Conservation (phyloP, 129 eudicot genomes). For the Rutidosis leptorrhynchoides region DNA sequence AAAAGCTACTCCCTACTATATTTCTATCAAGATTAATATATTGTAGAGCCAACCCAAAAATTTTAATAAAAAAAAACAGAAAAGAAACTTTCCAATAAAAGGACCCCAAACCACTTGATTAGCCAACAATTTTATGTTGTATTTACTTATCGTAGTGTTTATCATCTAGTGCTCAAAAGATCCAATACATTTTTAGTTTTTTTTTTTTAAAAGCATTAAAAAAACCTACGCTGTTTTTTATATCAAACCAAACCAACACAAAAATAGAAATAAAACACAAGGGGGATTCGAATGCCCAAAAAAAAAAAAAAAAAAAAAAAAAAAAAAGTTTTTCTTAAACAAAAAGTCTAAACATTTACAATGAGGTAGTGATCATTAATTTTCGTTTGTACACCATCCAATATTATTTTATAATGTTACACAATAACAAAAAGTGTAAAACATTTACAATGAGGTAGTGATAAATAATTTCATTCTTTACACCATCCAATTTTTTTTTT, state of each 20-base stretch:
- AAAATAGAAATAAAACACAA: not conserved
- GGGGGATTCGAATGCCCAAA: too few species aligned
- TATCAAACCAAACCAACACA: not conserved
- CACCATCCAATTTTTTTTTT: too few species aligned
- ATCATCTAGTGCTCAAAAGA: constrained; percentile 16
- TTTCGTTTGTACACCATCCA: too few species aligned
- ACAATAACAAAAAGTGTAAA: too few species aligned
- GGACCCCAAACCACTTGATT: constrained; percentile 23
- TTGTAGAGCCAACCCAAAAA: not conserved
- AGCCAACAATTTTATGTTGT: constrained; percentile 7
- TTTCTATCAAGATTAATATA: not conserved
- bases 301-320: too few species aligned
- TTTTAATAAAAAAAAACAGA: not conserved
- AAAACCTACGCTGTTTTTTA: not conserved
- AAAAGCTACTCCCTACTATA: too few species aligned
- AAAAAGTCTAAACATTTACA: too few species aligned
- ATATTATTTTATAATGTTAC: too few species aligned
- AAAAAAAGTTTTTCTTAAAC: too few species aligned
- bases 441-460: too few species aligned
- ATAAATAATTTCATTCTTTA: too few species aligned
- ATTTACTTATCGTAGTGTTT: not conserved
- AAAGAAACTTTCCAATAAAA: not conserved
- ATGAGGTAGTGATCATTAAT: too few species aligned
- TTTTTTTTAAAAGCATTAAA: not conserved
- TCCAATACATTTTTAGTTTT: not conserved